These are phyloP conservation scores for Blastobotrys proliferans DNA, from an alignment of 1,139 yeast species.

Conservation along the genomic window DNA sequence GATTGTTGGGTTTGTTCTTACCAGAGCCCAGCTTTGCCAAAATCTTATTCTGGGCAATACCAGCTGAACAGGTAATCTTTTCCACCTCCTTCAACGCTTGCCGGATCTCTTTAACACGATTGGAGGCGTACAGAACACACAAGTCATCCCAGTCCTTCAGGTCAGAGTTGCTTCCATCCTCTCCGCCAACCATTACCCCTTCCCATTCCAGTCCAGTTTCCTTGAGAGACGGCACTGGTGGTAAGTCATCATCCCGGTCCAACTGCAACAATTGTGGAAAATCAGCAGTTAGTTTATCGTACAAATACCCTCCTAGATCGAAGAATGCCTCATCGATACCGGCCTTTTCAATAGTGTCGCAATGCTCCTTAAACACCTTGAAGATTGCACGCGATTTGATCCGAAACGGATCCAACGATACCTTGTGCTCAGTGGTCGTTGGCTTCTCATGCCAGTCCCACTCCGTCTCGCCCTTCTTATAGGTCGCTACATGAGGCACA, in stretches of 20 bases:
- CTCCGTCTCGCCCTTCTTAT: constrained; percentile 74
- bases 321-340: constrained; percentile 92
- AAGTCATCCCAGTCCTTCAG: constrained; percentile 84
- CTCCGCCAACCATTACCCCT: constrained; percentile 25
- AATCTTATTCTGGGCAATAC: constrained; percentile 69
- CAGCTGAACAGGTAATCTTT: constrained; percentile 88
- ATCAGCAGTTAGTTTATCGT: constrained; percentile 32
- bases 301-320: constrained; percentile 64
- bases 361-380: constrained; percentile 47
- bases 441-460: constrained; percentile 70
- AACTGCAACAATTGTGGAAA: constrained; percentile 36
- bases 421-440: constrained; percentile 57
- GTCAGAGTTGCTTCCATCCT: constrained; percentile 1
- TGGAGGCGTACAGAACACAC: constrained; percentile 61
- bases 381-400: constrained; percentile 80
- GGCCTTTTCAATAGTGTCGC: constrained; percentile 68
- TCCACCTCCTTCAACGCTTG: constrained; percentile 48
- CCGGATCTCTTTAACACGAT: constrained; percentile 52
- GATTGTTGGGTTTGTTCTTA: constrained; percentile 77
- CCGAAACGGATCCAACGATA: constrained; percentile 85
- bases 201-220: constrained; percentile 34
- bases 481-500: constrained; percentile 91
- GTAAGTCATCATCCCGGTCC: constrained; percentile 38
- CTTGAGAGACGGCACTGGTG: constrained; percentile 40
- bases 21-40: constrained; percentile 91